Percentiles rank a stretch among this genome's conserved stretches.
Conservation (phyloP, 345 rosid genomes). For the Citrus reticulata region DNA sequence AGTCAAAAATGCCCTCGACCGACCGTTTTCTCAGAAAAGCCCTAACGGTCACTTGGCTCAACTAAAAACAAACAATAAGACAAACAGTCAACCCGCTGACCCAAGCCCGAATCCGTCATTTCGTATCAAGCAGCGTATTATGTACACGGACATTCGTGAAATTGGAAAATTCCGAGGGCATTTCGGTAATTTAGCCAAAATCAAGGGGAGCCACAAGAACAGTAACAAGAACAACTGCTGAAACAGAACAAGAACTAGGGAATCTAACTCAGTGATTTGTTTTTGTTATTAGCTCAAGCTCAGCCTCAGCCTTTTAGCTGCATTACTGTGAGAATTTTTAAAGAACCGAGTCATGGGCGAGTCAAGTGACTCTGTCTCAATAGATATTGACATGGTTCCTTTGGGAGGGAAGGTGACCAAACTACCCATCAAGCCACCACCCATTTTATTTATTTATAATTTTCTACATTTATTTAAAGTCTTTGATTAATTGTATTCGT, state of each 20-base stretch:
- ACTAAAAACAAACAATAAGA: constrained; percentile 6
- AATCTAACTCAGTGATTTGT: constrained; percentile 17
- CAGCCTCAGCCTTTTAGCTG: constrained; percentile 14
- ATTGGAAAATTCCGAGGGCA: background rate
- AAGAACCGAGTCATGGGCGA: constrained; percentile 36
- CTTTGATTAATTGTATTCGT: background rate
- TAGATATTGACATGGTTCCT: constrained; percentile 41
- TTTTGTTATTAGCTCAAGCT: constrained; percentile 17
- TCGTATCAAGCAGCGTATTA: background rate
- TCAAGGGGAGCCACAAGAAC: background rate
- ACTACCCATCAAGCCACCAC: background rate
- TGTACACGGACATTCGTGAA: background rate
- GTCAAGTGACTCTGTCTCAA: constrained; percentile 48
- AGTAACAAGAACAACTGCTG: background rate
- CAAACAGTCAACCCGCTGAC: background rate
- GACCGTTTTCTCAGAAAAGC: background rate
- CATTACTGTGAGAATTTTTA: constrained; percentile 11
- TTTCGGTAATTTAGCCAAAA: background rate
- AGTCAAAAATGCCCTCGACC: constrained; percentile 1
- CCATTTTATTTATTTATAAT: background rate
- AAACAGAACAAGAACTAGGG: background rate
- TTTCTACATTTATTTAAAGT: background rate
- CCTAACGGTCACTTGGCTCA: constrained; percentile 39
- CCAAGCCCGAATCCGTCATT: constrained; percentile 13
- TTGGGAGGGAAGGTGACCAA: constrained; percentile 49